Base-by-base conservation (phyloP, 208 protist genomes). In the Trypanosoma avium region DNA sequence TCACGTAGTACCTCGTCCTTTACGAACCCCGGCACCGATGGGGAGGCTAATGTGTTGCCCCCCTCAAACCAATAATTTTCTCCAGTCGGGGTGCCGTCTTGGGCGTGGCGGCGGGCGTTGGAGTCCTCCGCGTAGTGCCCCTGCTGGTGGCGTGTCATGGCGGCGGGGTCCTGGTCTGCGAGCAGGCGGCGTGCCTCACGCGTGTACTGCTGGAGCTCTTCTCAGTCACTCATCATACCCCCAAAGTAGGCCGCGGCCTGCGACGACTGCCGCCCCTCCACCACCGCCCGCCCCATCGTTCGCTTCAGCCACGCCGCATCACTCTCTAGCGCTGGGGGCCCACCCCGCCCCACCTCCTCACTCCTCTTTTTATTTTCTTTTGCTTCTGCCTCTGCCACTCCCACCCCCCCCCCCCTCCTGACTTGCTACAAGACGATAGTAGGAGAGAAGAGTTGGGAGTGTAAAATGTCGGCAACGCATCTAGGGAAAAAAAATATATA, bases 21-120 rank as follows among this genome's bases (percentile, higher is more conserved):
- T 13, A 95, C 68, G 46, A 75, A 83, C 7, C 42, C 56, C 0
- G 89, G 89, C 26, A 95, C 80, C 10, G 46, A 67, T 5, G 80
- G 79, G 1, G 83, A 90, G 22, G 75, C 36, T 15, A 95, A 70
- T 36, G 75, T 84, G 54, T 79, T 80, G 40, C 83, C 82, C 2
- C 79, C 83, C 68, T 95, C 89, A 50, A 90, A 86, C 86, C 89
- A 95, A 65, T 93, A 93, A 53, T 93, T 82, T 59, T 95, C 86
- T 0, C 86, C 86, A 3, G 89, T 95, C 0, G 86, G 79, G 0
- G 77, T 81, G n/a, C 89, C 89, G 19, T 93, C 82, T 47, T 90
- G 73, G 12, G 79, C 82, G 73, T 88, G 83, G 24, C 65, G 75
- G 59, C 79, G 79, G 29, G 77, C 78, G 29, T 58, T 58, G 33